Conservation (phyloP, 75 land plant genomes). For the Pinus albicaulis region DNA sequence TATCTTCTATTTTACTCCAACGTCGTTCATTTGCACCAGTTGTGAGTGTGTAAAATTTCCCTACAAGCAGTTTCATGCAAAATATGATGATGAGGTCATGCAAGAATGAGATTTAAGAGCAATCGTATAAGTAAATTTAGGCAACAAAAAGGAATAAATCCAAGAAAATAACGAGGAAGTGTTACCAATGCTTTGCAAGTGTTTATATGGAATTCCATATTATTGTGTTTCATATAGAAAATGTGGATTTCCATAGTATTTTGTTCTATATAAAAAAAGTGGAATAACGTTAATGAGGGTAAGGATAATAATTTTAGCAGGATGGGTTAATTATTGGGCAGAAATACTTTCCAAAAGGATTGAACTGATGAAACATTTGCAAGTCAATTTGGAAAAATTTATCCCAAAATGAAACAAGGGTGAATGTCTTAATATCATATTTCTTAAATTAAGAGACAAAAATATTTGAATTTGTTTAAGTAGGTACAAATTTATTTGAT, state of each 20-base stretch:
- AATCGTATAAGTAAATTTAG: too few species aligned
- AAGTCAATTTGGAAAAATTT: background rate
- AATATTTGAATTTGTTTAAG: background rate
- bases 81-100: conserved; percentile 2
- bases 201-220: background rate
- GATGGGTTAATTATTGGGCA: background rate
- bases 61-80: conserved; percentile 39
- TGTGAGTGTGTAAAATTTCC: conserved; percentile 90
- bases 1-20: conserved; percentile 30
- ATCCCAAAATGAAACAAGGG: background rate
- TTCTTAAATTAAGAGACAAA: background rate
- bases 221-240: background rate
- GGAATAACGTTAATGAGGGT: background rate
- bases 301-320: background rate
- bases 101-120: background rate
- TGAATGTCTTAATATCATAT: background rate
- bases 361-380: background rate
- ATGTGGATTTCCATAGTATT: background rate
- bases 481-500: background rate
- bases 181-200: background rate
- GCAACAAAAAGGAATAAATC: background rate
- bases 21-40: conserved; percentile 97
- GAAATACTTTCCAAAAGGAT: background rate
- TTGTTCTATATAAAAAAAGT: too few species aligned
- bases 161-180: background rate